phyloP scores from a whole-genome alignment of 768 basidiomycete species.

The Phaeotremella fagi region DNA sequence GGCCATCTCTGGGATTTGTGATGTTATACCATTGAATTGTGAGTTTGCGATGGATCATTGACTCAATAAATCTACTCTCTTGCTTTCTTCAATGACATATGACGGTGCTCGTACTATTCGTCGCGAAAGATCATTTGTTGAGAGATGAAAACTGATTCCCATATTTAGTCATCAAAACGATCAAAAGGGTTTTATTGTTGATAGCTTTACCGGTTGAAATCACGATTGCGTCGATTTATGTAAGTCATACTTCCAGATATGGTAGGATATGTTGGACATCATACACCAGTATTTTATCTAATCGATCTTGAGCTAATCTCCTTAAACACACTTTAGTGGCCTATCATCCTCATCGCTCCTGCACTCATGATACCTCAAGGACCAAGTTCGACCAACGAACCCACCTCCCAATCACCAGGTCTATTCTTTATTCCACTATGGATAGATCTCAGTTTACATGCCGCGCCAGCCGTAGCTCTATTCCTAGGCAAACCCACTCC shows the following conservation, averaged over 20 bases:
- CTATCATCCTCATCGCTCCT: conserved; percentile 58
- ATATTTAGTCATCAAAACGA: conserved; percentile 48
- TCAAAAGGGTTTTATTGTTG: conserved; percentile 61
- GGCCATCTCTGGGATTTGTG: not conserved
- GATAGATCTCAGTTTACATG: conserved; percentile 65
- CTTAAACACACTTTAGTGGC: conserved; percentile 58
- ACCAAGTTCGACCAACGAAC: conserved; percentile 30
- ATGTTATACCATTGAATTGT: not conserved
- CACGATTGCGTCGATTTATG: conserved; percentile 60
- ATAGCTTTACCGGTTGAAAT: conserved; percentile 63
- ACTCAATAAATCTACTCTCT: too few relatives aligned
- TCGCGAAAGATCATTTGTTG: too few relatives aligned
- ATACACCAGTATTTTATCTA: too few relatives aligned
- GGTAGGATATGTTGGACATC: too few relatives aligned
- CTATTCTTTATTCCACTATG: conserved; percentile 54
- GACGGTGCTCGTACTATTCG: too few relatives aligned
- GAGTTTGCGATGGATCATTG: too few relatives aligned
- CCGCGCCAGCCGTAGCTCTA: conserved; percentile 58
- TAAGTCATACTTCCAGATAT: conserved; percentile 9
- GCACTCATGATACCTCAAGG: conserved; percentile 55
- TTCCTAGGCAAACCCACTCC: conserved; percentile 49
- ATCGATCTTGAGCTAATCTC: too few relatives aligned
- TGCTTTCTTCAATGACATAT: too few relatives aligned
- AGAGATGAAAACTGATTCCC: too few relatives aligned
- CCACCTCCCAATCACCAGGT: conserved; percentile 19